phyloP scores from a whole-genome alignment of 257 asterid species.

The Forsythia suspensa region DNA sequence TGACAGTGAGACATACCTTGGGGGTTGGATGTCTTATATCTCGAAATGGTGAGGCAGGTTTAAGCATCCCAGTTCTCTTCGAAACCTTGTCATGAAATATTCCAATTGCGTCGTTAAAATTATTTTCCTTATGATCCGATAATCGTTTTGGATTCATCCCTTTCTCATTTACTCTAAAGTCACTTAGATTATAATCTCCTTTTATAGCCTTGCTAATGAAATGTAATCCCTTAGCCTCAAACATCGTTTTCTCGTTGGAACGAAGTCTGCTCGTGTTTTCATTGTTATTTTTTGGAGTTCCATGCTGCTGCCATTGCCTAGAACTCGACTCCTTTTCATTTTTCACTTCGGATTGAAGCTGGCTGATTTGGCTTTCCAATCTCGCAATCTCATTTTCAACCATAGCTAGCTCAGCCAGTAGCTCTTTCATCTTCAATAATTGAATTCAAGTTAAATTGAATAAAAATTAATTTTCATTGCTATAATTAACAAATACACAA shows the following conservation, averaged over 20 bases:
- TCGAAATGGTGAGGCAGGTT: conserved; percentile 59
- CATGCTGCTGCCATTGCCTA: conserved; percentile 30
- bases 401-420: conserved; percentile 60
- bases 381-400: conserved; percentile 73
- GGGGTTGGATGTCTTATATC: conserved; percentile 71
- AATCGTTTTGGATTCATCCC: conserved; percentile 26
- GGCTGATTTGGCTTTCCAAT: conserved; percentile 64
- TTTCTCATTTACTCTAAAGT: conserved; percentile 46
- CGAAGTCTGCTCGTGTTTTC: neutral
- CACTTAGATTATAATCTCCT: conserved; percentile 64
- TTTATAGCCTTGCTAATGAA: conserved; percentile 85
- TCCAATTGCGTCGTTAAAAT: conserved; percentile 34
- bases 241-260: conserved; percentile 37
- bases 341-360: conserved; percentile 51
- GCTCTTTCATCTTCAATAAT: conserved; percentile 59
- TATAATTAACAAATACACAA: neutral
- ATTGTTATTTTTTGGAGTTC: conserved; percentile 7
- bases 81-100: conserved; percentile 35
- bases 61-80: conserved; percentile 42
- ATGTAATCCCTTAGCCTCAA: conserved; percentile 73
- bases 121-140: conserved; percentile 37
- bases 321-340: conserved; percentile 39
- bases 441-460: conserved; percentile 11
- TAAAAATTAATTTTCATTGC: conserved; percentile 1
- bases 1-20: conserved; percentile 36